These are phyloP conservation scores for Cladobotryum mycophilum DNA, from an alignment of 2,329 filamentous ascomycete species.

Conservation along the genomic window DNA sequence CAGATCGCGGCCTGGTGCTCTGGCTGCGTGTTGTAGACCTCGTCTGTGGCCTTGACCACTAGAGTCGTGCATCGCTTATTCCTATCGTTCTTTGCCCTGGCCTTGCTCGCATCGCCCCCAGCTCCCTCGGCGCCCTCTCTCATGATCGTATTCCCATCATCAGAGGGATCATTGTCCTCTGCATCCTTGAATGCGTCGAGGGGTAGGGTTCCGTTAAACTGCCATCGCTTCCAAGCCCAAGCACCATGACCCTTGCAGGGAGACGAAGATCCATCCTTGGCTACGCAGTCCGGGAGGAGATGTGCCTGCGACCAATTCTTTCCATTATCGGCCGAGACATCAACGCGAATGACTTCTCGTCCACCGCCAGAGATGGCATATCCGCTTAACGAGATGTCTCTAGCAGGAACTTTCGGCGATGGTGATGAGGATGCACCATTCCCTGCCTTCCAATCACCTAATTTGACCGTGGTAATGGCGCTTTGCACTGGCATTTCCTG, in stretches of 20 bases:
- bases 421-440: neutral
- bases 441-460: conserved; percentile 31
- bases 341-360: conserved; percentile 59
- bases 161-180: conserved; percentile 3
- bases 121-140: neutral
- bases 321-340: conserved; percentile 58
- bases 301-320: conserved; percentile 58
- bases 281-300: conserved; percentile 44
- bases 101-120: neutral
- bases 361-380: conserved; percentile 66
- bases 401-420: conserved; percentile 3
- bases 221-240: conserved; percentile 63
- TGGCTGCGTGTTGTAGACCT: conserved; percentile 61
- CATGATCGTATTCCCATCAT: conserved; percentile 9
- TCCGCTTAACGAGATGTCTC: conserved; percentile 43
- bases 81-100: neutral
- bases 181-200: conserved; percentile 20
- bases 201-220: conserved; percentile 44
- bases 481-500: conserved; percentile 64
- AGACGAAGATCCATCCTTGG: conserved; percentile 20
- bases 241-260: conserved; percentile 38
- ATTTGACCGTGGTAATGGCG: conserved; percentile 51
- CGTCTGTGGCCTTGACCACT: conserved; percentile 60
- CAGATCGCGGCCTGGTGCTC: conserved; percentile 54
- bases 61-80: conserved; percentile 40